phyloP scores from a whole-genome alignment of 2,329 filamentous ascomycete species.

The Aspergillus transmontanensis region DNA sequence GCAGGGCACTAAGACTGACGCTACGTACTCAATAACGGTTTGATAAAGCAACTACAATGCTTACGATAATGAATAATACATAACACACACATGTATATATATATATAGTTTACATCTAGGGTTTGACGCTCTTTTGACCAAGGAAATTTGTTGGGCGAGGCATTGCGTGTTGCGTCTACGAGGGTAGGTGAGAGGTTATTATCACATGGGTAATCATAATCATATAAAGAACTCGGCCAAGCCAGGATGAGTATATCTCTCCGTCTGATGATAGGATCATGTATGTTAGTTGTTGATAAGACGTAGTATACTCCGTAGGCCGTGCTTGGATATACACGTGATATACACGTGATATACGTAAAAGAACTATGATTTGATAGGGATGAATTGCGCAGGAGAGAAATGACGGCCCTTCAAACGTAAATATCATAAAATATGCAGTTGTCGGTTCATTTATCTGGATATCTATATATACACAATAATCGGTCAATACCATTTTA shows the following conservation, averaged over 20 bases:
- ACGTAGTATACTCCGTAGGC: no score
- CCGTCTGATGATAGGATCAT: not conserved
- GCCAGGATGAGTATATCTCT: not conserved
- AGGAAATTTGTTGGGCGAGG: not conserved
- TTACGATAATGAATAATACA: not conserved
- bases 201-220: not conserved
- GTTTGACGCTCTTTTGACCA: not conserved
- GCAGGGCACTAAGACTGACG: conserved; percentile 8
- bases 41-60: no score
- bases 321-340: no score
- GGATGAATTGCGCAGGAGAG: not conserved
- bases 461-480: not conserved
- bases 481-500: not conserved
- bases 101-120: not conserved
- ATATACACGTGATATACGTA: no score
- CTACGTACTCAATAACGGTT: not conserved
- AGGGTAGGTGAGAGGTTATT: not conserved
- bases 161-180: not conserved
- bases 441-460: not conserved
- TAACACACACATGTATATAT: not conserved
- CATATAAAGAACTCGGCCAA: not conserved
- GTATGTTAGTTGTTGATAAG: not conserved
- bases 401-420: not conserved
- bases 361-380: no score
- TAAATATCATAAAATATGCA: not conserved